A percentile compares a stretch with the other conserved stretches of the same genome.
Evolutionary conservation across 1,284 basidiomycete species (phyloP).

Genomic region (Cutaneotrichosporon cutaneum): DNA sequence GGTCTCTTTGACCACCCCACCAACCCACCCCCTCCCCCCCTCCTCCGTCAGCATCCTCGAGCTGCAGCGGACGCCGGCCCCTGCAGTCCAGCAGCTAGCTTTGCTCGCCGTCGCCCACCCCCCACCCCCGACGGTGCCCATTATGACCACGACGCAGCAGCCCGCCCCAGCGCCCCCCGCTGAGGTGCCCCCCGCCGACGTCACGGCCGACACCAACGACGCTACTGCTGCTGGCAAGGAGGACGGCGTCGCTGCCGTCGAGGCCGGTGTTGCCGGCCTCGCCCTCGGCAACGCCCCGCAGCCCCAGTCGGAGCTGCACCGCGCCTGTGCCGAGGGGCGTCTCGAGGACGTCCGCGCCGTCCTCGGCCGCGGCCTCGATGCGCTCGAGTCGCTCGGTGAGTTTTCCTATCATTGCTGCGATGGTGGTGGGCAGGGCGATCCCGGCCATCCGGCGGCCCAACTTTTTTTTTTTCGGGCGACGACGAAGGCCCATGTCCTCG

Average conservation of each 20-base stretch:
- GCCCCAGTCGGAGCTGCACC: conserved; percentile 36
- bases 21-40: background rate
- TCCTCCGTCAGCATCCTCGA: background rate
- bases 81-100: background rate
- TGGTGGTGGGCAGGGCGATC: background rate
- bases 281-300: conserved; percentile 12
- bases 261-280: conserved; percentile 21
- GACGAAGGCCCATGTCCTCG: conserved; percentile 4
- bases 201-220: background rate
- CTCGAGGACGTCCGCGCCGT: conserved; percentile 44
- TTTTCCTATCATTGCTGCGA: conserved; percentile 7
- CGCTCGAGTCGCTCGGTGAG: conserved; percentile 48
- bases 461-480: conserved; percentile 4
- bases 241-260: conserved; percentile 17
- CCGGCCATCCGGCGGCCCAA: background rate
- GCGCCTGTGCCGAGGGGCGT: conserved; percentile 44
- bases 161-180: background rate
- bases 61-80: conserved; percentile 8
- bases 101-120: conserved; percentile 8
- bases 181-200: background rate
- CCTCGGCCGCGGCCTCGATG: conserved; percentile 39
- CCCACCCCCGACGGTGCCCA: conserved; percentile 3
- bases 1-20: background rate
- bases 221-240: conserved; percentile 11
- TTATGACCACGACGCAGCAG: conserved; percentile 13